Conservation (phyloP, 2,329 filamentous ascomycete genomes). For the Trichoderma sp. region DNA sequence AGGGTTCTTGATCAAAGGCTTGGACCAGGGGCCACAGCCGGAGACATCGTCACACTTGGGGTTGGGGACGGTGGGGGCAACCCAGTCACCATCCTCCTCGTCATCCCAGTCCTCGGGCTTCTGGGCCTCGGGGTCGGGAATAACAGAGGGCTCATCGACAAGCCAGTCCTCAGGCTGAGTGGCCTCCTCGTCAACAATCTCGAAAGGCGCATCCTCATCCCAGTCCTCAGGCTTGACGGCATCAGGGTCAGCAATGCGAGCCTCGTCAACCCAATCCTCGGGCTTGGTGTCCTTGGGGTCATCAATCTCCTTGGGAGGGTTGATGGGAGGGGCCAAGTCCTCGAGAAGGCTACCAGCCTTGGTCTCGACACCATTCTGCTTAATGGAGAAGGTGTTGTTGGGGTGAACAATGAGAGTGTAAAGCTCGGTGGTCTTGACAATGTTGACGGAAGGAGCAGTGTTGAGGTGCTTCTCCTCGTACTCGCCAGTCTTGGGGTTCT, state of each 20-base stretch:
- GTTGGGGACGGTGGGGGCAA: conserved; percentile 86
- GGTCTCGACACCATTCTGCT: conserved; percentile 83
- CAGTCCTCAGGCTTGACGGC: conserved; percentile 97
- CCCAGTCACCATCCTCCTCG: conserved; percentile 98
- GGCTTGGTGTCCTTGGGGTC: conserved; percentile 93
- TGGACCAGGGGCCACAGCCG: conserved; percentile 90
- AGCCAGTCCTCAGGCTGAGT: conserved; percentile 95
- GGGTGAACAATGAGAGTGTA: conserved; percentile 97
- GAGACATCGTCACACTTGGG: conserved; percentile 91
- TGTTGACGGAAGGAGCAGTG: conserved; percentile 78
- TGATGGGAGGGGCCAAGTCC: conserved; percentile 90
- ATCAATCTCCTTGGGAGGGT: conserved; percentile 92
- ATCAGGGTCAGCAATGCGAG: conserved; percentile 86
- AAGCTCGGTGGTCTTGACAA: conserved; percentile 87
- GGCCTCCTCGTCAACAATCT: conserved; percentile 92
- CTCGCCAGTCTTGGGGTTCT: conserved; percentile 99
- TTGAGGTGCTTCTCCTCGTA: conserved; percentile 99
- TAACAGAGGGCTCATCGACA: conserved; percentile 75
- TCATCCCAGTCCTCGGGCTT: conserved; percentile 99
- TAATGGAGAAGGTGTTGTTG: conserved; percentile 91
- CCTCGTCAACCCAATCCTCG: conserved; percentile 90
- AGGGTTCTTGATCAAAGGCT: conserved; percentile 91
- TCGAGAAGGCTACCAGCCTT: conserved; percentile 91
- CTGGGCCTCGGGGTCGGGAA: conserved; percentile 89
- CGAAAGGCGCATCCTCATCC: conserved; percentile 97